Conservation (phyloP, 257 asterid genomes). For the Jacaranda copaia region DNA sequence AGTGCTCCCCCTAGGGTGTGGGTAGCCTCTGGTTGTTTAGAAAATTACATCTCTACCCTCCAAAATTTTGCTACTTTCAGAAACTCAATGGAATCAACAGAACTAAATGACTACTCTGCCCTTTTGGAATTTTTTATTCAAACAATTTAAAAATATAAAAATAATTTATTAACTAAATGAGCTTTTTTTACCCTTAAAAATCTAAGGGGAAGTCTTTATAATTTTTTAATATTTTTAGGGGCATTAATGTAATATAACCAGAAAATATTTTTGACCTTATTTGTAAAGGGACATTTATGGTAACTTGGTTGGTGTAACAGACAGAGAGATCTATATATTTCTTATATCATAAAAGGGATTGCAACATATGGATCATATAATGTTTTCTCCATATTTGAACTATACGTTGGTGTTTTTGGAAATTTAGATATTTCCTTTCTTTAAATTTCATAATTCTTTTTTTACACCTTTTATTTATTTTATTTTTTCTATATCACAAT, state of each 20-base stretch:
- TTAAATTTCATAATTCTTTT: neutral
- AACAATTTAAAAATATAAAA: neutral
- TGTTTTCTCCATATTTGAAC: neutral
- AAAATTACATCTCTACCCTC: neutral
- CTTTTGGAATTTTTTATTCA: neutral
- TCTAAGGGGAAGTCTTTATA: neutral
- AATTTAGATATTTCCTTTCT: neutral
- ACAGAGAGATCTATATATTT: neutral
- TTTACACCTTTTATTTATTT: neutral
- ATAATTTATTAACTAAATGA: neutral
- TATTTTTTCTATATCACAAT: neutral
- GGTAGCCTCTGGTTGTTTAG: constrained; percentile 17
- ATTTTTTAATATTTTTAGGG: neutral
- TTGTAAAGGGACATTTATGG: neutral
- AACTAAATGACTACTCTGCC: neutral
- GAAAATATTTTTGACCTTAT: neutral
- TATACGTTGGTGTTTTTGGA: neutral
- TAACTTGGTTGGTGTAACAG: neutral
- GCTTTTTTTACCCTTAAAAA: neutral
- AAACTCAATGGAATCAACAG: constrained; percentile 1
- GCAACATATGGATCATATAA: neutral
- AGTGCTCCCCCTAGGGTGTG: neutral
- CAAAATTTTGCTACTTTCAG: constrained; percentile 2
- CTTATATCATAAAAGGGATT: neutral
- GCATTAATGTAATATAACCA: neutral